These are phyloP conservation scores for Gossypium stocksii DNA, from an alignment of 345 rosid genomes.

Conservation along the genomic window DNA sequence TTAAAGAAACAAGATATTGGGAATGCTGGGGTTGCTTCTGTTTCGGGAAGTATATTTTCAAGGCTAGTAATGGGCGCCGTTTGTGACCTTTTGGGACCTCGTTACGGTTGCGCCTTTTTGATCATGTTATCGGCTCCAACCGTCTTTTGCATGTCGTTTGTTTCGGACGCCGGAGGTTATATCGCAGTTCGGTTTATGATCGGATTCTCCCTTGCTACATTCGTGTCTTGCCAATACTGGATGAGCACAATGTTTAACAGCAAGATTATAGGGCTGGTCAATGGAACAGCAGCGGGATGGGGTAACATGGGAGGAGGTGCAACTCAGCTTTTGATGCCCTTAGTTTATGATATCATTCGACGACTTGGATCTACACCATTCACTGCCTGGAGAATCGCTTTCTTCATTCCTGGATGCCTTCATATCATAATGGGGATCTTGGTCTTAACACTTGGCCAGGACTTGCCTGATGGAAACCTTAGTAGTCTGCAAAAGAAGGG, in stretches of 20 bases:
- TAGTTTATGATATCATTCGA: slow-evolving; percentile 3
- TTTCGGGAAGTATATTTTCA: slow-evolving; percentile 1
- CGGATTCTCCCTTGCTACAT: slow-evolving; percentile 9
- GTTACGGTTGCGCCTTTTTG: neutral
- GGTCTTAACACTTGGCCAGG: slow-evolving; percentile 82
- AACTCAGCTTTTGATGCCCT: slow-evolving; percentile 10
- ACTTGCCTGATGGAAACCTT: slow-evolving; percentile 44
- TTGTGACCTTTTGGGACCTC: slow-evolving; percentile 1
- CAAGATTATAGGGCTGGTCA: slow-evolving; percentile 5
- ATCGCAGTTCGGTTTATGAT: slow-evolving; percentile 3
- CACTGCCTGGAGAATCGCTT: slow-evolving; percentile 88
- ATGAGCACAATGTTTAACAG: slow-evolving; percentile 9
- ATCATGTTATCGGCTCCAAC: slow-evolving; percentile 1
- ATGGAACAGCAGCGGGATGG: slow-evolving; percentile 3
- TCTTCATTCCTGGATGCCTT: slow-evolving; percentile 71
- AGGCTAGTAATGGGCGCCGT: slow-evolving; percentile 2
- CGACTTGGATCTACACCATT: slow-evolving; percentile 33
- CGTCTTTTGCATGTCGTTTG: slow-evolving; percentile 7
- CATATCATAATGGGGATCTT: slow-evolving; percentile 65
- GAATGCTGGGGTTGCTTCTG: slow-evolving; percentile 5
- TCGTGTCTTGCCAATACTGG: slow-evolving; percentile 2
- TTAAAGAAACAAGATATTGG: slow-evolving; percentile 1
- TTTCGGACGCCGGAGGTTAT: neutral
- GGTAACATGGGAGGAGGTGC: slow-evolving; percentile 15
- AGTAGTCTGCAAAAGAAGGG: slow-evolving; percentile 7